Evolutionary conservation across 148 eudicot species (phyloP).

Genomic region (Vaccinium vitisidaea): DNA sequence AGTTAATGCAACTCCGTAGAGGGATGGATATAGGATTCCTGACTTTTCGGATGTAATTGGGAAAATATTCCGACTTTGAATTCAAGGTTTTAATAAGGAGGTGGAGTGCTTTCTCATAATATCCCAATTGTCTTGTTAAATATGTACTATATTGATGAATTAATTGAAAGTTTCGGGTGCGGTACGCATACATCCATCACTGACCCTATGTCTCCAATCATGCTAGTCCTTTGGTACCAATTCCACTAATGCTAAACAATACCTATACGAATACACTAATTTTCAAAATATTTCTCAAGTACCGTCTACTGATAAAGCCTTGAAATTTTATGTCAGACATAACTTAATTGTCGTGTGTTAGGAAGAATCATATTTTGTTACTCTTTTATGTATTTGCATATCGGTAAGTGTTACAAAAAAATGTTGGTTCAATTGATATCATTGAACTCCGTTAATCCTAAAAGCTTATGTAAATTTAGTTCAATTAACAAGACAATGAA

Average conservation of each 20-base stretch:
- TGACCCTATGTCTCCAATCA: neutral
- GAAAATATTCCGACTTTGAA: too few relatives aligned
- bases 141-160: neutral
- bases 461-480: too few relatives aligned
- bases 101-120: too few relatives aligned
- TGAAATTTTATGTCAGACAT: neutral
- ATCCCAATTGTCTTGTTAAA: too few relatives aligned
- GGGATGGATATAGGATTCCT: too few relatives aligned
- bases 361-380: neutral
- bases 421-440: neutral
- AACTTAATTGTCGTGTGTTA: neutral
- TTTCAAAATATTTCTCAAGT: too few relatives aligned
- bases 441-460: neutral
- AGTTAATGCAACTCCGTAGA: neutral
- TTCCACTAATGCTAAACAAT: too few relatives aligned
- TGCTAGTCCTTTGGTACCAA: neutral
- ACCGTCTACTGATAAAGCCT: neutral
- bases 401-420: neutral
- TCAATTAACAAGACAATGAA: neutral
- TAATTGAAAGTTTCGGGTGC: neutral
- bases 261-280: too few relatives aligned
- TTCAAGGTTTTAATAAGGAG: too few relatives aligned
- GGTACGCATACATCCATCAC: neutral
- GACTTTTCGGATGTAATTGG: too few relatives aligned
- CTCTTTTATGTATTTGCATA: neutral